These are phyloP conservation scores for Penicillium pulvis DNA, from an alignment of 495 filamentous ascomycete genomes.

Conservation along the genomic window DNA sequence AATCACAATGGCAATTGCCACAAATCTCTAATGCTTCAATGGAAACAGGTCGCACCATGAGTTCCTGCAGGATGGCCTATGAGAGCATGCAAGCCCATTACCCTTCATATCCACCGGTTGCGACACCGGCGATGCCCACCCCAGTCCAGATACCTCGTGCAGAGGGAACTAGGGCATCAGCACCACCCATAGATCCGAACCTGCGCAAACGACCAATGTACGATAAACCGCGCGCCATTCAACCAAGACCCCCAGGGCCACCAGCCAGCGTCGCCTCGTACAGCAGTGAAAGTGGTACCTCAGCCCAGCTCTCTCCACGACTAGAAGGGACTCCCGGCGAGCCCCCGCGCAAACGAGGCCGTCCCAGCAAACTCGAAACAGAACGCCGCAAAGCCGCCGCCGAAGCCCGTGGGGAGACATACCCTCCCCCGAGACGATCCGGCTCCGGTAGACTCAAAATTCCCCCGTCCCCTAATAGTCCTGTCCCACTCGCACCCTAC, in stretches of 20 bases:
- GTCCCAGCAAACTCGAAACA: conserved; percentile 59
- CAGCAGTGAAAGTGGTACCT: conserved; percentile 42
- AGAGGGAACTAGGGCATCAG: conserved; percentile 25
- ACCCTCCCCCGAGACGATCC: conserved; percentile 43
- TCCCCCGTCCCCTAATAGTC: conserved; percentile 38
- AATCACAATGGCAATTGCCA: not conserved
- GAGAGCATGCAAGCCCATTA: conserved; percentile 37
- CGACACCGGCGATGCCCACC: conserved; percentile 2
- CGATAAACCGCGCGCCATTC: conserved; percentile 46
- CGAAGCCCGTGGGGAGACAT: conserved; percentile 53
- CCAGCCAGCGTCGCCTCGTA: conserved; percentile 39
- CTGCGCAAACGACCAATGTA: conserved; percentile 41
- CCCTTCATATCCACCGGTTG: conserved; percentile 6
- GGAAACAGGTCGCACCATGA: conserved; percentile 43
- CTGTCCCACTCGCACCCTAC: conserved; percentile 13
- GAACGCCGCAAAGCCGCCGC: conserved; percentile 54
- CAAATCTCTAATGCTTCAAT: not conserved
- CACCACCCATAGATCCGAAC: conserved; percentile 27
- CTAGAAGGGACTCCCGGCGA: conserved; percentile 32
- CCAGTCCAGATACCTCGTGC: conserved; percentile 20
- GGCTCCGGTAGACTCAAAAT: conserved; percentile 34
- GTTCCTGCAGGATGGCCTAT: conserved; percentile 45
- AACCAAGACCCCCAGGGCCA: conserved; percentile 44
- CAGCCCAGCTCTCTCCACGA: conserved; percentile 41
- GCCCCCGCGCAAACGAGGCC: conserved; percentile 59